These are phyloP conservation scores for Leccinum obscurum DNA, from an alignment of 768 basidiomycete genomes.

Conservation along the genomic window DNA sequence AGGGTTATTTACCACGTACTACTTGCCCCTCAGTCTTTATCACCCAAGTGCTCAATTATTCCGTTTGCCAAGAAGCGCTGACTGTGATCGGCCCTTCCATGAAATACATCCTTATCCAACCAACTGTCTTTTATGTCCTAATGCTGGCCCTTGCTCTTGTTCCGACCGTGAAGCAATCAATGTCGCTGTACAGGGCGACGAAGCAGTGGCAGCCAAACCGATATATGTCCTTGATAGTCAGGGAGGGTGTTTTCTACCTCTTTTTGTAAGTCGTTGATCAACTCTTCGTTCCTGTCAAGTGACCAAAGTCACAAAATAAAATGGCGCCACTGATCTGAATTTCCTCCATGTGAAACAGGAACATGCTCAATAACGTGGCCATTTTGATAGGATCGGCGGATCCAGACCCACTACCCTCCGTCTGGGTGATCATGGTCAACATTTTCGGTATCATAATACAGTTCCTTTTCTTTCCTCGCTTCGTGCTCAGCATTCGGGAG, in stretches of 20 bases:
- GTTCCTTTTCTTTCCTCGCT: not conserved
- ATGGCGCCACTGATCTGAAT: not conserved
- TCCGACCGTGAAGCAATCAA: not conserved
- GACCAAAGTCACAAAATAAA: not conserved
- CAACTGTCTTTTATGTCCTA: not conserved
- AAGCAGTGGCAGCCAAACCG: not conserved
- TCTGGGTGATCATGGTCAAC: not conserved
- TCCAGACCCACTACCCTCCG: not conserved
- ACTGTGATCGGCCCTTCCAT: not conserved
- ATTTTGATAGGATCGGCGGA: not conserved
- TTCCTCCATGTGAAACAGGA: not conserved
- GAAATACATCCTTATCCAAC: not conserved
- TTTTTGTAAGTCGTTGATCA: not conserved
- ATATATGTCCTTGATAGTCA: not conserved
- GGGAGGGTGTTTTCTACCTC: not conserved
- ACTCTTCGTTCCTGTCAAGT: not conserved
- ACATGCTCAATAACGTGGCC: not conserved
- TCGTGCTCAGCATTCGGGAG: not conserved
- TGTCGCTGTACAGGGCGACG: not conserved
- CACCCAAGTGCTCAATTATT: not conserved
- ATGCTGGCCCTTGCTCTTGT: not conserved
- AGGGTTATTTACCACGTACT: not conserved
- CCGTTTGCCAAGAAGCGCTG: not conserved
- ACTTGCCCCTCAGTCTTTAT: not conserved
- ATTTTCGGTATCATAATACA: not conserved